Conservation (phyloP, 169 alveolate species). For the Theileria orientalis region DNA sequence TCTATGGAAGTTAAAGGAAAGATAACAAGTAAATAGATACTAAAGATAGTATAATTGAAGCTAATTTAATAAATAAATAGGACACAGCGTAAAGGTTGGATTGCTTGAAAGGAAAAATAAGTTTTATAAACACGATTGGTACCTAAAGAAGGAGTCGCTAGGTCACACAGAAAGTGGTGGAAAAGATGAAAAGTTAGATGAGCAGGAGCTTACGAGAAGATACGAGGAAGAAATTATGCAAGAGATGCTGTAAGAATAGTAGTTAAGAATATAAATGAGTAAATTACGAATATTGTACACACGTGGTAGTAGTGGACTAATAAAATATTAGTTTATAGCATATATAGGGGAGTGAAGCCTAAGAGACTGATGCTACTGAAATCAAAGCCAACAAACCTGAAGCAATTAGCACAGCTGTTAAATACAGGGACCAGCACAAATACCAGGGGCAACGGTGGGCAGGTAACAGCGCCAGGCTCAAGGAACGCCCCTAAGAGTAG, state of each 20-base stretch:
- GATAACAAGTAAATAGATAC: neutral
- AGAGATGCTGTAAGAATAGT: conserved; percentile 62
- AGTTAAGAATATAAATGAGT: neutral
- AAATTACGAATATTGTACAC: neutral
- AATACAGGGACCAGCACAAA: neutral
- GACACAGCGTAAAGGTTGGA: conserved; percentile 60
- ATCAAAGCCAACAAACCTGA: conserved; percentile 36
- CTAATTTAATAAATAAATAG: neutral
- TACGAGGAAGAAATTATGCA: conserved; percentile 62
- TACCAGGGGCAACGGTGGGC: neutral
- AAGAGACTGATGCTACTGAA: conserved; percentile 51
- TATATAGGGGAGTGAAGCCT: conserved; percentile 45
- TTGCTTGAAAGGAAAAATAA: conserved; percentile 29
- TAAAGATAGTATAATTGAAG: neutral
- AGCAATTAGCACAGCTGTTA: conserved; percentile 11
- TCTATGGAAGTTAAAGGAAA: neutral
- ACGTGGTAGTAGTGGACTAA: neutral
- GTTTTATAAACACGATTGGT: conserved; percentile 62
- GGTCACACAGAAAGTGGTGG: neutral
- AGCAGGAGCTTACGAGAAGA: conserved; percentile 21
- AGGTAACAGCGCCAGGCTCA: neutral
- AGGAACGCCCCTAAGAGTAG: neutral
- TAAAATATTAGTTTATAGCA: no score
- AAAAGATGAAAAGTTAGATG: conserved; percentile 10
- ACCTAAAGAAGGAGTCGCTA: conserved; percentile 19